Percentiles rank a stretch among this genome's conserved stretches.
Evolutionary conservation across 169 alveolate species (phyloP).

Genomic region (Babesia sp.): DNA sequence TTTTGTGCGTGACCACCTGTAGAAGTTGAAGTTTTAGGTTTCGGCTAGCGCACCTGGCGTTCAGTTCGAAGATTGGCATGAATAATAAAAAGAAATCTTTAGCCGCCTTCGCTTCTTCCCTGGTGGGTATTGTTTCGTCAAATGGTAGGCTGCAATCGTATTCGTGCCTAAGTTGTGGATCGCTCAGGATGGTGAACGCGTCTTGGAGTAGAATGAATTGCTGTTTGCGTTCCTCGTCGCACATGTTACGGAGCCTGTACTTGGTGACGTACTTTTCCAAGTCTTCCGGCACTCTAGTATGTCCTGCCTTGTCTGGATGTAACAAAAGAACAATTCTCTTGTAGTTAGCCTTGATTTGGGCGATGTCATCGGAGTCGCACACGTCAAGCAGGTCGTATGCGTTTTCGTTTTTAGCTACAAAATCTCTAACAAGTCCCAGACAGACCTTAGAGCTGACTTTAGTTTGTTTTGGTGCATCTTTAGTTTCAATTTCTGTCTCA

Average conservation of each 20-base stretch:
- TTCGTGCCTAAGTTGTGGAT: conserved; percentile 79
- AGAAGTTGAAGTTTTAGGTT: conserved; percentile 60
- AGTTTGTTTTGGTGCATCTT: background rate
- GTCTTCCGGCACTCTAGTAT: conserved; percentile 56
- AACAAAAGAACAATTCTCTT: conserved; percentile 70
- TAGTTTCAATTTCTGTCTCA: conserved; percentile 15
- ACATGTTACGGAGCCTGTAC: conserved; percentile 57
- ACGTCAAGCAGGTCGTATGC: conserved; percentile 73
- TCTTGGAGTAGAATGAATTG: conserved; percentile 88
- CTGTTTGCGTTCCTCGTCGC: conserved; percentile 67
- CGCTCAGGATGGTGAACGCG: conserved; percentile 88
- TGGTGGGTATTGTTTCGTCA: conserved; percentile 90
- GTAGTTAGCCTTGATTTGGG: conserved; percentile 69
- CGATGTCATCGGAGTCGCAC: conserved; percentile 70
- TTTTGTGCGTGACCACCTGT: conserved; percentile 86
- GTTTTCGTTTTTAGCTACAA: conserved; percentile 65
- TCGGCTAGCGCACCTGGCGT: conserved; percentile 40
- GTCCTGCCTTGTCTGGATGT: conserved; percentile 76
- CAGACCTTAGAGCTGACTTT: conserved; percentile 34
- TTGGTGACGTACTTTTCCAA: conserved; percentile 64
- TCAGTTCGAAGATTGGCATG: conserved; percentile 74
- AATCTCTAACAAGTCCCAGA: conserved; percentile 69
- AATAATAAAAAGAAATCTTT: conserved; percentile 78
- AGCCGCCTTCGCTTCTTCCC: conserved; percentile 66
- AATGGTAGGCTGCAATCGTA: conserved; percentile 91